Evolutionary conservation across 495 filamentous ascomycete genomes (phyloP).

Genomic region (Copromyces sp.): DNA sequence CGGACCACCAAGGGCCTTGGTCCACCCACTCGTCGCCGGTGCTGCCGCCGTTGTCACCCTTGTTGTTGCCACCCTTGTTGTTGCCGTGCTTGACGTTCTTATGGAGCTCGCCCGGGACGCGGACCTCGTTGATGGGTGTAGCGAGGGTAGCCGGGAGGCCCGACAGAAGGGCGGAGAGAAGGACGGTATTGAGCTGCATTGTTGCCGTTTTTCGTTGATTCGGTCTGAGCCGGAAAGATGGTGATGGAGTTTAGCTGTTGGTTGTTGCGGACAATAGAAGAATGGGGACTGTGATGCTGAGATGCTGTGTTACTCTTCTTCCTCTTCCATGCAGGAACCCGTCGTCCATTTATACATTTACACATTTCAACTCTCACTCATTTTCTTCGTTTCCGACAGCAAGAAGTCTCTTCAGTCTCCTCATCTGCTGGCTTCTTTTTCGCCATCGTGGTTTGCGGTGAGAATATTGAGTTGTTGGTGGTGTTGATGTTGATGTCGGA

Average conservation of each 20-base stretch:
- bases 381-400: neutral
- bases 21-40: neutral
- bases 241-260: neutral
- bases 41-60: neutral
- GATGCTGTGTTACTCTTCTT: neutral
- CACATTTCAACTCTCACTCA: neutral
- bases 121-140: neutral
- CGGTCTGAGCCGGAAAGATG: neutral
- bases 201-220: neutral
- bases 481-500: neutral
- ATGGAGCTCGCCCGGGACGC: neutral
- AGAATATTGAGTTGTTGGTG: neutral
- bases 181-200: neutral
- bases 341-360: neutral
- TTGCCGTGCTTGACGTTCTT: neutral
- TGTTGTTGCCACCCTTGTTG: neutral
- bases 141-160: neutral
- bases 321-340: neutral
- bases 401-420: neutral
- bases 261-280: neutral
- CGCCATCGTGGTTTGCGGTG: neutral
- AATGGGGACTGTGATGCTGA: neutral
- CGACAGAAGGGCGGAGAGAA: neutral
- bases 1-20: neutral
- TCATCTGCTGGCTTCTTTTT: neutral